Conservation (phyloP, 345 rosid genomes). For the Arabis alpina region DNA sequence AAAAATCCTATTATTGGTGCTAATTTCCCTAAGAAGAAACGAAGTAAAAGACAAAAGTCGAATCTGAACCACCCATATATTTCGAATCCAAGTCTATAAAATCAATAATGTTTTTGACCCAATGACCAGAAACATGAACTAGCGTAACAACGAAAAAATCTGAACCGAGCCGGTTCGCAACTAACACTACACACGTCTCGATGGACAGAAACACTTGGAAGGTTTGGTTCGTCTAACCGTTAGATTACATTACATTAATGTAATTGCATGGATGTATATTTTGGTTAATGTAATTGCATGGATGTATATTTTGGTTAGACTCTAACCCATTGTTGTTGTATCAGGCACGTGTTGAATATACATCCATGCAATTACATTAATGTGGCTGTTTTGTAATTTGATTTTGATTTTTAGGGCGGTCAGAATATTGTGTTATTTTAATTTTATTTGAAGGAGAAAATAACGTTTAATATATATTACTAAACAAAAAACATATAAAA, state of each 20-base stretch:
- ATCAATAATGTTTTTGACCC: conserved; percentile 15
- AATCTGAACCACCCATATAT: no score
- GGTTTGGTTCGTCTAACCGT: conserved; percentile 18
- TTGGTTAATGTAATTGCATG: no score
- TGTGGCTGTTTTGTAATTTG: no score
- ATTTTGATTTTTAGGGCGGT: not conserved
- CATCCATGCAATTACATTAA: no score
- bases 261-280: no score
- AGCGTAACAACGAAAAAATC: not conserved
- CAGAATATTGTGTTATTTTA: not conserved
- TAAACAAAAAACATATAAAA: not conserved
- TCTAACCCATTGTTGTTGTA: conserved; percentile 11
- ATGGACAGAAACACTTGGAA: conserved; percentile 2
- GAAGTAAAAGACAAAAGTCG: no score
- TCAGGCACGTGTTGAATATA: no score
- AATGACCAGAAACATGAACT: not conserved
- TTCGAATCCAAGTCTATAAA: no score
- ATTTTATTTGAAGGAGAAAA: not conserved
- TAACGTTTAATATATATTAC: not conserved
- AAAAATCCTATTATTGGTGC: no score
- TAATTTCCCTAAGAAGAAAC: no score
- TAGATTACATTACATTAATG: no score
- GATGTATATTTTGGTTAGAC: no score
- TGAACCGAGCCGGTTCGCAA: not conserved
- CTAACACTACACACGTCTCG: conserved; percentile 3